Evolutionary conservation across 1,284 basidiomycete genomes (phyloP), one percentile per base, ranked within the genome.

Genomic region (Coriolopsis trogii): DNA sequence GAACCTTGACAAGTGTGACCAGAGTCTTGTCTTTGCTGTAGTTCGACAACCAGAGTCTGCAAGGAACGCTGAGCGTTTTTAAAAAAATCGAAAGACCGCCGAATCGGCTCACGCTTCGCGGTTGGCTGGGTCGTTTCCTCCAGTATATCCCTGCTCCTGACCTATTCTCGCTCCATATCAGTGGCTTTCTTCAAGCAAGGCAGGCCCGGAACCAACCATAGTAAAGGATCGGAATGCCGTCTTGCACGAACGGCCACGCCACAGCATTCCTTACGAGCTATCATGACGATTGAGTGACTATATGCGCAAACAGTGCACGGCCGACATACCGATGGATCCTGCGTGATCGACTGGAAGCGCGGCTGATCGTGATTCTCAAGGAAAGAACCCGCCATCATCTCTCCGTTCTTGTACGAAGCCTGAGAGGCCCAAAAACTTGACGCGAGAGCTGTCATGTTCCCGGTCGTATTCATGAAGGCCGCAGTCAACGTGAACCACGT

Each of bases 341-440:
- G 21, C 75, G 79, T 65, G 76, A 82, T 28, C 74, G 62, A 69
- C 84, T 80, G 76, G 83, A 87, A 92, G 41, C 91, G 79, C 3
- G 89, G 83, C 18, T 89, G 58, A 65, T 93, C 90, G 61, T 93
- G 90, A 70, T 93, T 93, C 70, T 93, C 91, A 28, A 94, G 70
- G 70, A 94, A 93, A 61, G 91, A 91, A 3, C 89, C 90, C 24
- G 51, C 52, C 49, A 53, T 53, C 47, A 64, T 63, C 40, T 61
- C 60, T 18, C 70, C 68, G 41, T 64, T 68, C 48, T 76, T 75
- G 65, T 84, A 87, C 43, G 79, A 73, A 24, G 70, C 60, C 62
- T 84, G 80, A 3, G 80, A 77, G 37, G 79, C 69, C 36, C 73
- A 61, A 34, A 89, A 77, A 29, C 79, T 73, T 20, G 79, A 70